Percentiles rank a stretch among this genome's conserved stretches.
These are phyloP conservation scores for Theileria equi DNA, from an alignment of 169 alveolate genomes.

Conservation along the genomic window DNA sequence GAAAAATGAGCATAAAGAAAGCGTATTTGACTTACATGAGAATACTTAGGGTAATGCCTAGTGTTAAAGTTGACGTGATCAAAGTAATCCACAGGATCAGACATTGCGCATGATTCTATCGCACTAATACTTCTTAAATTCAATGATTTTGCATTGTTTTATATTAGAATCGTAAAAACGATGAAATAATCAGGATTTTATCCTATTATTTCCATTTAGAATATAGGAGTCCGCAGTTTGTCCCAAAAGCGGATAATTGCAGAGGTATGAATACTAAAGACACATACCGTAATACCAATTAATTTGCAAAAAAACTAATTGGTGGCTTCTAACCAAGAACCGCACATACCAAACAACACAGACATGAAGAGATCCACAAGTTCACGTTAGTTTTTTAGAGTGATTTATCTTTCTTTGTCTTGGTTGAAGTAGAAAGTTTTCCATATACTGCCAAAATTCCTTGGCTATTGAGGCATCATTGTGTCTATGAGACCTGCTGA, in stretches of 20 bases:
- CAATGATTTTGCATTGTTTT: too few species aligned
- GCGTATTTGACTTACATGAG: conserved; percentile 57
- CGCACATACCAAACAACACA: not conserved
- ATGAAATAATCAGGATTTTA: too few species aligned
- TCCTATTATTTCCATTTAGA: too few species aligned
- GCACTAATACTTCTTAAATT: too few species aligned
- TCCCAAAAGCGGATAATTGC: too few species aligned
- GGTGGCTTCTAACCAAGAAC: not conserved
- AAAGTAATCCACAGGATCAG: conserved; percentile 70
- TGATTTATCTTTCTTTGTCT: conserved; percentile 41
- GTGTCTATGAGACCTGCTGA: conserved; percentile 58
- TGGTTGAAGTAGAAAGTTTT: conserved; percentile 56
- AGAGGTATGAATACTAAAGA: too few species aligned
- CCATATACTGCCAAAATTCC: conserved; percentile 65
- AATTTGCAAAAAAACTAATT: not conserved
- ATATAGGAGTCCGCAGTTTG: too few species aligned
- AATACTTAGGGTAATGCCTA: conserved; percentile 62
- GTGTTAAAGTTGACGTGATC: conserved; percentile 71
- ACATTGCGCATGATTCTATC: conserved; percentile 30
- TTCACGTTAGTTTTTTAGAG: conserved; percentile 22
- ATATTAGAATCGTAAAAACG: too few species aligned
- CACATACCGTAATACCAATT: not conserved
- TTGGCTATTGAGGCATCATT: conserved; percentile 61
- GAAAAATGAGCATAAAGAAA: not conserved
- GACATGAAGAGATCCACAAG: not conserved